A percentile compares a stretch with the other conserved stretches of the same genome.
These are phyloP conservation scores for Trichoderma parareesei DNA, from an alignment of 495 filamentous ascomycete species.

Conservation along the genomic window DNA sequence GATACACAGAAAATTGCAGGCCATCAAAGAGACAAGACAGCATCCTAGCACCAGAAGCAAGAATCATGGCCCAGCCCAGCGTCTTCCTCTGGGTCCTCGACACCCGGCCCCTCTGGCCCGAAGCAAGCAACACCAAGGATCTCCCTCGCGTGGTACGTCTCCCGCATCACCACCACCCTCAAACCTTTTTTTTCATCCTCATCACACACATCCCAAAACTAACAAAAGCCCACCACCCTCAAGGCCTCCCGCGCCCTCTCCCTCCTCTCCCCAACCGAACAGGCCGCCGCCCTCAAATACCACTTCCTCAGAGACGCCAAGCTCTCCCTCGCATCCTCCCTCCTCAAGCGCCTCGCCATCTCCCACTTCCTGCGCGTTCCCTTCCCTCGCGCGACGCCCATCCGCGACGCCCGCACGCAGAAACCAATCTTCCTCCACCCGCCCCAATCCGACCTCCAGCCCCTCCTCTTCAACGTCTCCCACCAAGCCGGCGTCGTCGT, in stretches of 20 bases:
- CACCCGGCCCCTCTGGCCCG: constrained; percentile 36
- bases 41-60: too few relatives aligned
- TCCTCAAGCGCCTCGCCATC: constrained; percentile 73
- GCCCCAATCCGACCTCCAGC: constrained; percentile 15
- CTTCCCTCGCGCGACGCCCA: constrained; percentile 57
- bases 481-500: constrained; percentile 78
- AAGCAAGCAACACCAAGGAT: constrained; percentile 30
- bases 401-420: constrained; percentile 49
- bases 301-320: constrained; percentile 56
- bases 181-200: background rate
- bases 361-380: constrained; percentile 51
- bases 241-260: constrained; percentile 48
- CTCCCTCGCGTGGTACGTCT: constrained; percentile 32
- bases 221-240: background rate
- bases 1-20: background rate
- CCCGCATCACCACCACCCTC: background rate
- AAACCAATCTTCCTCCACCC: constrained; percentile 50
- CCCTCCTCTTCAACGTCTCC: constrained; percentile 77
- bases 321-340: constrained; percentile 62
- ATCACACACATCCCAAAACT: constrained; percentile 9
- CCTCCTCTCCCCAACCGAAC: constrained; percentile 47
- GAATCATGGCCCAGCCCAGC: constrained; percentile 15
- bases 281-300: constrained; percentile 43
- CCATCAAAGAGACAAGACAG: background rate
- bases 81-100: constrained; percentile 34